Conservation (phyloP, 306 rosid species). For the Styphnolobium japonicum region DNA sequence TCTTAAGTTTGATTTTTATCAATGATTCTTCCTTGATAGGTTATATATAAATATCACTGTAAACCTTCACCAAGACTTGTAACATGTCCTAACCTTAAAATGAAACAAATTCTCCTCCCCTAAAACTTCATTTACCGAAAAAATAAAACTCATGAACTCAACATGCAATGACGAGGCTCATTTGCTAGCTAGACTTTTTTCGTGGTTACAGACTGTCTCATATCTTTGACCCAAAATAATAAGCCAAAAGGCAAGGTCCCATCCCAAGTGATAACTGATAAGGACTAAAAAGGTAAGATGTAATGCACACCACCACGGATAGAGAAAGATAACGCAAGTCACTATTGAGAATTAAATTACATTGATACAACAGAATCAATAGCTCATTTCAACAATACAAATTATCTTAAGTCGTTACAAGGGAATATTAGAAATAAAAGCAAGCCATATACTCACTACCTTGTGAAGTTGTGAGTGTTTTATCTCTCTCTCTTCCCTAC, state of each 20-base stretch:
- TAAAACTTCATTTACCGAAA: no score
- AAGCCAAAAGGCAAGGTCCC: not conserved
- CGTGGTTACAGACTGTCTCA: not conserved
- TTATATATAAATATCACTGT: no score
- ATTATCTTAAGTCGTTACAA: not conserved
- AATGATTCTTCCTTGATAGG: no score
- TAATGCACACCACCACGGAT: not conserved
- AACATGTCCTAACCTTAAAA: no score
- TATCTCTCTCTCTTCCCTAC: slow-evolving; percentile 6
- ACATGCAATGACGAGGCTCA: not conserved
- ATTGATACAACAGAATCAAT: slow-evolving; percentile 29
- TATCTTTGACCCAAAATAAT: not conserved
- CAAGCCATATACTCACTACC: slow-evolving; percentile 32
- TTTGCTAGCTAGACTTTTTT: not conserved
- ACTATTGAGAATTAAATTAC: not conserved
- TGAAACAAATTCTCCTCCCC: no score
- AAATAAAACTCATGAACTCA: not conserved
- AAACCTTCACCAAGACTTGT: no score
- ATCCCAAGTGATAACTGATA: not conserved
- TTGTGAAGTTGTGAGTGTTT: slow-evolving; percentile 38
- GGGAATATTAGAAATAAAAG: slow-evolving; percentile 16
- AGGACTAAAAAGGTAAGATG: not conserved
- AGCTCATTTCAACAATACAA: slow-evolving; percentile 27
- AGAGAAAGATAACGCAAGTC: not conserved
- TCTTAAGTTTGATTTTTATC: no score